Base-by-base conservation (phyloP, 2,329 filamentous ascomycete species). In the Chrysoporthe cubensis region DNA sequence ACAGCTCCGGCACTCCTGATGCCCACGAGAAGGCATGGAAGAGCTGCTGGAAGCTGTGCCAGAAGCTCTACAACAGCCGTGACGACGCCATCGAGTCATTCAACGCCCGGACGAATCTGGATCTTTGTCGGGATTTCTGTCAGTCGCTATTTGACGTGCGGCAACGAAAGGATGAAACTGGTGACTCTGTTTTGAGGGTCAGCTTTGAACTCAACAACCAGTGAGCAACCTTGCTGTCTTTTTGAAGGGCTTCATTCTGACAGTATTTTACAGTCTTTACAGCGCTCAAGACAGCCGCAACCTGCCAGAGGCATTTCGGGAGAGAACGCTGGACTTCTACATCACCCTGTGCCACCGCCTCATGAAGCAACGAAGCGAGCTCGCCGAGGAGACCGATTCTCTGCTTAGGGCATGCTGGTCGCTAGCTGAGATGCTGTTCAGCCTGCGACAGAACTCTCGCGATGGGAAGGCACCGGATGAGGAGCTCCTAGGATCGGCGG, bases 141-240 rank as follows among this genome's bases (percentile, higher is more conserved):
- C 94, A 97, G 78, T 88, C 93, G 0, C 82, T 97, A 13, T 98
- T 97, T 74, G 94, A 97, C 75, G 90, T 95, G 21, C 87, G 94
- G 50, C 86, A 91, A 69, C 89, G 89, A 71, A 89, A 90, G 63
- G 91, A 97, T 71, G 93, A 96, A 74, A 81, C 88, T 1, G 87
- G 91, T 0, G 95, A 98, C 77, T 97, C 94, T 0, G 90, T 97
- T 16, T 80, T 98, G 59, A 86, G 95, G 60, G 94, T 97, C 72
- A 97, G 93, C 80, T 97, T 97, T 76, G 95, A 97, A 80, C 84
- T 97, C 34, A 97, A 96, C 80, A 97, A 97, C 74, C 94, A 98
- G 87, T 89, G 75, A 76, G 86, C 77, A 9, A 26, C 42, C 7
- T 37, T 1, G n/a, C 13, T 18, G 57, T 37, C 16, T 66, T 37